phyloP scores from a whole-genome alignment of 768 basidiomycete genomes.

The Hypholoma fasciculare region DNA sequence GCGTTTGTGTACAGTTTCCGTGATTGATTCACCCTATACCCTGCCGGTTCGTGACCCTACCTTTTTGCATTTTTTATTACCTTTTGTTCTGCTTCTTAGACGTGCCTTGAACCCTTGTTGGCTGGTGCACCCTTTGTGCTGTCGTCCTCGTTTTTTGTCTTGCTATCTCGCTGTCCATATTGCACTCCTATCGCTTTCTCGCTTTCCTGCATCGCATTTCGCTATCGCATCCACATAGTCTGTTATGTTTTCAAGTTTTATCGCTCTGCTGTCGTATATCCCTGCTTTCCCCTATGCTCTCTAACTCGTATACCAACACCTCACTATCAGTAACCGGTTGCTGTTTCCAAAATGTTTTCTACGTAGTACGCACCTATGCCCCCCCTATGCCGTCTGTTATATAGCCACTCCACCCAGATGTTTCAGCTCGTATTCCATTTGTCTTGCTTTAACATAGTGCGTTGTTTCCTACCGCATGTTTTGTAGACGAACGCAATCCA shows the following conservation, averaged over 20 bases:
- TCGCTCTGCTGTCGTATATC: slow-evolving; percentile 6
- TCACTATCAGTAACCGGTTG: slow-evolving; percentile 17
- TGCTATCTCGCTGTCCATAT: slow-evolving; percentile 1
- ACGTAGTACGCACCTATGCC: slow-evolving; percentile 20
- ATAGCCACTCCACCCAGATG: neutral
- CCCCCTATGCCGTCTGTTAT: slow-evolving; percentile 18
- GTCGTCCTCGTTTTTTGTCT: slow-evolving; percentile 4
- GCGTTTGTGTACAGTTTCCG: slow-evolving; percentile 45
- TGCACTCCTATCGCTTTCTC: neutral
- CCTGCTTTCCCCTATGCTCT: slow-evolving; percentile 14
- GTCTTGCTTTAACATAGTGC: slow-evolving; percentile 2
- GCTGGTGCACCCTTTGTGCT: neutral
- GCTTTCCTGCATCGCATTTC: slow-evolving; percentile 10
- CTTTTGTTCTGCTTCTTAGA: slow-evolving; percentile 16
- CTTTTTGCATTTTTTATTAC: slow-evolving; percentile 9
- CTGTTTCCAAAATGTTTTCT: slow-evolving; percentile 20
- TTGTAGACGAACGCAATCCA: neutral
- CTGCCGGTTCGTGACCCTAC: neutral
- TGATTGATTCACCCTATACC: slow-evolving; percentile 28
- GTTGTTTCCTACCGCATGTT: slow-evolving; percentile 5
- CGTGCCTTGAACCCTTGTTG: slow-evolving; percentile 10
- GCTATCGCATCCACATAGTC: slow-evolving; percentile 1
- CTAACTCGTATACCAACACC: neutral
- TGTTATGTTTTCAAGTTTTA: slow-evolving; percentile 3
- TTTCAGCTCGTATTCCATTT: neutral